phyloP scores from a whole-genome alignment of 176 grass and related monocot species.

The Lolium rigidum region DNA sequence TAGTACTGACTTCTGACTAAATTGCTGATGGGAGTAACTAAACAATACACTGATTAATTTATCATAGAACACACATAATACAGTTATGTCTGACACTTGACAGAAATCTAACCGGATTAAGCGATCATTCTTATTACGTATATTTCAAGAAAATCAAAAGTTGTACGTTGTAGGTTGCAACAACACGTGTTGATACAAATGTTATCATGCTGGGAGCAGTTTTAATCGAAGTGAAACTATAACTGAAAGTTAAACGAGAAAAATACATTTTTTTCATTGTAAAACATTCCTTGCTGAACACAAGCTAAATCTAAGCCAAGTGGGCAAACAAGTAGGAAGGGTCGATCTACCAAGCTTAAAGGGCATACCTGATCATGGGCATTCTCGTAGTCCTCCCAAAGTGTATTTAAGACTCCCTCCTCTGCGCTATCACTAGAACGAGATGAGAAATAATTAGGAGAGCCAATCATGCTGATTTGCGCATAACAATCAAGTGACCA shows the following conservation, averaged over 20 bases:
- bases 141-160: constrained; percentile 13
- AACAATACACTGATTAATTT: not conserved
- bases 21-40: not conserved
- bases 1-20: constrained; percentile 23
- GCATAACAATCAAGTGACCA: not conserved
- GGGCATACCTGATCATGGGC: constrained; percentile 71
- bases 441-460: constrained; percentile 34
- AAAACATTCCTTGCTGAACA: constrained; percentile 11
- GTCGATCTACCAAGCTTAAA: constrained; percentile 11
- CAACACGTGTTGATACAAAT: not conserved
- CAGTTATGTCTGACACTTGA: constrained; percentile 15
- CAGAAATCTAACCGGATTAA: not conserved
- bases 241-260: constrained; percentile 21
- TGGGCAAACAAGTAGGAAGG: constrained; percentile 9
- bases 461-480: constrained; percentile 13
- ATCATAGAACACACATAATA: constrained; percentile 24
- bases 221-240: constrained; percentile 13
- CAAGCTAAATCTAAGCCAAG: constrained; percentile 24
- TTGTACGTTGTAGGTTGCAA: constrained; percentile 3
- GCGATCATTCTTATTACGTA: not conserved
- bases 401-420: constrained; percentile 70
- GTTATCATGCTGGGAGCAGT: not conserved
- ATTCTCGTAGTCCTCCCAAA: constrained; percentile 83
- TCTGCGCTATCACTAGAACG: constrained; percentile 65
- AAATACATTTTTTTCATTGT: constrained; percentile 1